Conservation (phyloP, 2,329 filamentous ascomycete species). For the Ophiognomonia clavigignenti-juglandacearum region DNA sequence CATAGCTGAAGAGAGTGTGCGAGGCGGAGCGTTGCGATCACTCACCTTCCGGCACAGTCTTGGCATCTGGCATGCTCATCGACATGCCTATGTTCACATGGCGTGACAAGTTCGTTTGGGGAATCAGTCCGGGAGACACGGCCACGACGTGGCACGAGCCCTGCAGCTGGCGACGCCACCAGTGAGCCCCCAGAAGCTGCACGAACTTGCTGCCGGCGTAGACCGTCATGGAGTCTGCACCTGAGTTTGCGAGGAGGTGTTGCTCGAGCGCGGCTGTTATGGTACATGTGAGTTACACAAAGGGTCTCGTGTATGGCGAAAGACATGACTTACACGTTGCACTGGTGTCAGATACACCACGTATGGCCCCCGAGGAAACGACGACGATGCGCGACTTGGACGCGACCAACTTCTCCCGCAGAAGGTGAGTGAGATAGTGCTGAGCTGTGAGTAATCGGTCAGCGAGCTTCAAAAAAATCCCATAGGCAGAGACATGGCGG, state of each 20-base stretch:
- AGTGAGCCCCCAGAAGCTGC: conserved; percentile 46
- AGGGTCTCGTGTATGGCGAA: not conserved
- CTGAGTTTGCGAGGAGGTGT: conserved; percentile 35
- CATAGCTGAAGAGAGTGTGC: too few relatives aligned
- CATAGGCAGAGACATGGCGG: not conserved
- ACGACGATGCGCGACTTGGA: conserved; percentile 44
- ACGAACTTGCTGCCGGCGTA: conserved; percentile 46
- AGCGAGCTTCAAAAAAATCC: not conserved
- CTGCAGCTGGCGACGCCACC: conserved; percentile 49
- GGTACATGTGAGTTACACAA: not conserved
- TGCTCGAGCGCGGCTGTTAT: conserved; percentile 31
- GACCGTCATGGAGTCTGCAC: conserved; percentile 21
- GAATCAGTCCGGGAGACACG: conserved; percentile 49
- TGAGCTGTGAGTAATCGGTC: conserved; percentile 36
- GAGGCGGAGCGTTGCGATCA: not conserved
- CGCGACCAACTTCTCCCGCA: conserved; percentile 41
- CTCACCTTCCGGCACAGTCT: conserved; percentile 40
- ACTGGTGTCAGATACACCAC: conserved; percentile 34
- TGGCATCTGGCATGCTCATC: conserved; percentile 39
- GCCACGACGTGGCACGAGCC: conserved; percentile 42
- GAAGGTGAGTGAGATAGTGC: conserved; percentile 46
- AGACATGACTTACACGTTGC: conserved; percentile 9
- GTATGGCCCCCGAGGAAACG: conserved; percentile 46
- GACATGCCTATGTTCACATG: conserved; percentile 25
- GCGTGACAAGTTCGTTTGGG: conserved; percentile 37